Evolutionary conservation across 2,329 filamentous ascomycete genomes (phyloP), one percentile per base, ranked within the genome.

Genomic region (Diaporthe humulicola): DNA sequence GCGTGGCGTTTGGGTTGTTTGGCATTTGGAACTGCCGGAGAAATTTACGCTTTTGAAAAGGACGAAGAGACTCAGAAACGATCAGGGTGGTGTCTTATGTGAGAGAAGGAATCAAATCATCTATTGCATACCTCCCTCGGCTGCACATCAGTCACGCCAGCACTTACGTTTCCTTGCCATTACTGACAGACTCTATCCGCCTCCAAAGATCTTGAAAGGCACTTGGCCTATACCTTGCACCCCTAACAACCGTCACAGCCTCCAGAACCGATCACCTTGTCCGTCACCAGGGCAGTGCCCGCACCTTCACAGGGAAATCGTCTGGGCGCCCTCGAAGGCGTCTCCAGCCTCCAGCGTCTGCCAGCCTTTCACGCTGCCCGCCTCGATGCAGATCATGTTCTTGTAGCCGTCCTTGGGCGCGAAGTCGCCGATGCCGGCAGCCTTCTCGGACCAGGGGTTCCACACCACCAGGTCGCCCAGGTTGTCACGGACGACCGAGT

Each of bases 391-490:
- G 57, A 99, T 87, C 95, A 98, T 98, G 75, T 95, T 91, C 88
- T 95, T 95, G 88, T 93, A 98, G 50, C 94, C 97, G 71, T 96
- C 94, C 81, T 97, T 94, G 67, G 97, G 97, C 74, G 90, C 90
- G 82, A 98, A 98, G 84, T 99, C 97, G 70, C 87, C 92, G 86
- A 98, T 98, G 7, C 89, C 89, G 79, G 92, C 90, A 1, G 94
- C 92, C 87, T 97, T 98, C 77, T 96, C 94, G 54, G 89, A 88
- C 95, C 96, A 98, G 2, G 97, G 97, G 85, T 99, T 99, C 97
- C 97, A 99, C 40, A 98, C 94, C 1, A 98, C 96, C 22, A 97
- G 92, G 78, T 98, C 95, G 76, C 90, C 90, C 78, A 99, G 89
- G 78, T 95, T 96, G 84, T 98, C 95, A 76, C 97, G 91, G 54